Conservation (phyloP, 192 early-diverging fungal species). For the Umbelopsis sp. region DNA sequence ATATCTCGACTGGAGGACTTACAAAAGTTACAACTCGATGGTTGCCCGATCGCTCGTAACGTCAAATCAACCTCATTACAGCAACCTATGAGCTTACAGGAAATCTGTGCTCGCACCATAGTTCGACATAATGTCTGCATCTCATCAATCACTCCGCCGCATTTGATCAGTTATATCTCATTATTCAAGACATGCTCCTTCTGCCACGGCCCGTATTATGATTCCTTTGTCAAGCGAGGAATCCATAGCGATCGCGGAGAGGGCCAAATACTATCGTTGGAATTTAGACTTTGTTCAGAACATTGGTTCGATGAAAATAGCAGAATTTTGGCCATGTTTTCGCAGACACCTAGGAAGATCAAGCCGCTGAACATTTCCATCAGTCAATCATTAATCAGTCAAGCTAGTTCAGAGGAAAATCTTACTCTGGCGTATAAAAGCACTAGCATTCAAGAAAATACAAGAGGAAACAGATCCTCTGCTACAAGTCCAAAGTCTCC, state of each 20-base stretch:
- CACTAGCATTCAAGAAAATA: background rate
- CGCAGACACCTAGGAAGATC: background rate
- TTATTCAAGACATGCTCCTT: slow-evolving; percentile 67
- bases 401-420: too few relatives aligned
- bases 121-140: slow-evolving; percentile 66
- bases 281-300: slow-evolving; percentile 70
- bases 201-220: slow-evolving; percentile 83
- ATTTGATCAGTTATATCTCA: slow-evolving; percentile 67
- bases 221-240: slow-evolving; percentile 60
- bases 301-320: slow-evolving; percentile 75
- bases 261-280: slow-evolving; percentile 53
- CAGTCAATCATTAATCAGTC: too few relatives aligned
- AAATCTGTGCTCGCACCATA: slow-evolving; percentile 78
- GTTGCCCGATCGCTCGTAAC: slow-evolving; percentile 54
- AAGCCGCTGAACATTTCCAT: background rate
- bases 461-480: background rate
- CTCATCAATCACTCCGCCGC: slow-evolving; percentile 45
- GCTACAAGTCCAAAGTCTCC: background rate
- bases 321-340: slow-evolving; percentile 62
- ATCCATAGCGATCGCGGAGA: slow-evolving; percentile 65
- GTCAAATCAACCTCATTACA: slow-evolving; percentile 40
- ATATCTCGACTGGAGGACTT: slow-evolving; percentile 70
- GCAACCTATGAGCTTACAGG: slow-evolving; percentile 65
- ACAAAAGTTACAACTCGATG: slow-evolving; percentile 57
- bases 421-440: background rate